These are phyloP conservation scores for Oxyria digyna DNA, from an alignment of 148 eudicot genomes.

Conservation along the genomic window DNA sequence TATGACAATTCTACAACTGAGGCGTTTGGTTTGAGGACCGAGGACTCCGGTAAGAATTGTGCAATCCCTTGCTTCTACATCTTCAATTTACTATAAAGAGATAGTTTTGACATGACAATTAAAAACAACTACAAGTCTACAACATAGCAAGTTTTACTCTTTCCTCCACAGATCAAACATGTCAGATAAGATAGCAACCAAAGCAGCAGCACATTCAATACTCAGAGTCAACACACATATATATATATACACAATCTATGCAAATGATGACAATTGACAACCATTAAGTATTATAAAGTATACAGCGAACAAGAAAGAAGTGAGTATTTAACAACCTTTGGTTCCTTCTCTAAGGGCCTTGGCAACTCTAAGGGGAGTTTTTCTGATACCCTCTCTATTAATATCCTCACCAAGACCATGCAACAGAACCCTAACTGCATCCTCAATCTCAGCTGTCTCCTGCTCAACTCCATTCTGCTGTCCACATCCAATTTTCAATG, in stretches of 20 bases:
- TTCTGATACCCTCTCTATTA: constrained; percentile 68
- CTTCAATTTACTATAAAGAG: background rate
- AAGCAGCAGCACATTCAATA: background rate
- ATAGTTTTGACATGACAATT: background rate
- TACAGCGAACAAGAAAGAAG: background rate
- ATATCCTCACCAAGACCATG: constrained; percentile 82
- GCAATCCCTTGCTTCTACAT: background rate
- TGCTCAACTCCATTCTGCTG: constrained; percentile 28
- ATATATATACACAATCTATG: background rate
- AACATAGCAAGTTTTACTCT: background rate
- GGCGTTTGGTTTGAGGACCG: background rate
- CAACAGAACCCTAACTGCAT: constrained; percentile 72
- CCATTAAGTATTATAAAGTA: background rate
- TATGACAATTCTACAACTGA: background rate
- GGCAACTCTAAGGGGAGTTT: constrained; percentile 89
- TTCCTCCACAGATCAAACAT: background rate
- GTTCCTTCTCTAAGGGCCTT: constrained; percentile 83
- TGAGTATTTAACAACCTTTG: constrained; percentile 32
- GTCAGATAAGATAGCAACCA: background rate
- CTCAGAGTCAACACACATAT: background rate
- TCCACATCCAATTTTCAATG: constrained; percentile 22
- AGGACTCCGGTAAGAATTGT: background rate
- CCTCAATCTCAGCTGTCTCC: constrained; percentile 47
- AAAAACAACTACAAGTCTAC: background rate
- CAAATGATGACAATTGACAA: background rate